These are phyloP conservation scores for Sonneratia alba DNA, from an alignment of 345 rosid genomes.

Conservation along the genomic window DNA sequence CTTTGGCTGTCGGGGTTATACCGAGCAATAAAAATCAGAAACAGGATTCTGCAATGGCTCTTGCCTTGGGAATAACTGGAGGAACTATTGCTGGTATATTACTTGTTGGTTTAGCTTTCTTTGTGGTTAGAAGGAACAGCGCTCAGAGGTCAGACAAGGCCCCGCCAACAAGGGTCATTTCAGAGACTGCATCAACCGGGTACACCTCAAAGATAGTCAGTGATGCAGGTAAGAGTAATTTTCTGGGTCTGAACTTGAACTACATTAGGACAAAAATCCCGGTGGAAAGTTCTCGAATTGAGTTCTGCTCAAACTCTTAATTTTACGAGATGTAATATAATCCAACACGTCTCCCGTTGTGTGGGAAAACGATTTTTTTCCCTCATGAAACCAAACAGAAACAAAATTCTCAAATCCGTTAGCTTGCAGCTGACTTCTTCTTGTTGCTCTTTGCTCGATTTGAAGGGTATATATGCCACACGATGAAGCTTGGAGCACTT, in stretches of 20 bases:
- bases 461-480: constrained; percentile 79
- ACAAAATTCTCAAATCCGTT: too few relatives aligned
- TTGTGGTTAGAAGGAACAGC: constrained; percentile 30
- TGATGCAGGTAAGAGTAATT: constrained; percentile 66
- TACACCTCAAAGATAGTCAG: constrained; percentile 74
- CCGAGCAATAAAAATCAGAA: constrained; percentile 35
- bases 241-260: background rate
- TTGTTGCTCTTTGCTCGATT: constrained; percentile 13
- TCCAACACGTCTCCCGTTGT: too few relatives aligned
- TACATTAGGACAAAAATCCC: too few relatives aligned
- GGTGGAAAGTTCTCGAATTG: too few relatives aligned
- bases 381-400: too few relatives aligned
- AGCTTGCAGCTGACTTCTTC: background rate
- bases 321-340: too few relatives aligned
- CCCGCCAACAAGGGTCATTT: constrained; percentile 47
- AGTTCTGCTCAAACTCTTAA: too few relatives aligned
- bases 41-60: constrained; percentile 22
- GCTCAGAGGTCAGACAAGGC: constrained; percentile 20
- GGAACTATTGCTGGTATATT: constrained; percentile 49
- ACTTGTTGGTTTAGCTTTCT: constrained; percentile 38
- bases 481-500: constrained; percentile 78
- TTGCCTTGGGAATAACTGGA: constrained; percentile 48
- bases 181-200: constrained; percentile 57
- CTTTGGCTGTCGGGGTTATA: constrained; percentile 81
- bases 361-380: too few relatives aligned